Base-by-base conservation (phyloP, 1,139 yeast species). In the Yamadazyma songkhlaensis region DNA sequence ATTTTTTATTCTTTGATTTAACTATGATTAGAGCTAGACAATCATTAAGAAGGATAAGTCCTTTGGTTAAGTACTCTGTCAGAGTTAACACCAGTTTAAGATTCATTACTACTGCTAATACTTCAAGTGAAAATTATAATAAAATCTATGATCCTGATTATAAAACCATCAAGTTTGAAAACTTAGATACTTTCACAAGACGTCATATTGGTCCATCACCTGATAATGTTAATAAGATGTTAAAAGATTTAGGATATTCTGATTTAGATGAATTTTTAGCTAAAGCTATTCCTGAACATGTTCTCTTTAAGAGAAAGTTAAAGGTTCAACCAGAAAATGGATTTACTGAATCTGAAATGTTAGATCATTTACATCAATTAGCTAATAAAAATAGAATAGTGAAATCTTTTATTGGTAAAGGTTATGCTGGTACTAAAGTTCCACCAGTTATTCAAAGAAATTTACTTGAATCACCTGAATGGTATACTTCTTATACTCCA, bases 401-500 rank as follows among this genome's bases (percentile, higher is more conserved):
- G 40, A 79, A 79, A 59, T 78, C 90, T 20, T 84, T 82, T 51
- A 90, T 92, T 46, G 98, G 98, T 45, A 86, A 86, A 60, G 98
- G 98, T 31, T 92, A 92, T 63, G 86, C 87, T 51, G 96, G 95
- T 39, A 90, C 97, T 2, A 72, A 76, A 40, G 72, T 88, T 31
- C 98, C 98, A 0, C 85, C 96, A 3, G 97, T 90, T 30, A 86
- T 92, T 52, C 95, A 87, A 68, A 79, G 98, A 59, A 92, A 92
- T 57, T 64, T 92, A 43, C 70, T 92, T 44, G 98, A 92, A 62
- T 80, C 84, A 46, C 98, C 98, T 12, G 96, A 88, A 59, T 92
- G 98, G 98, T 92, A 92, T 68, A 92, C 98, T 26, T 87, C 97
- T 0, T 92, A 92, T 60, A 92, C 98, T 22, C 98, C 98, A 25